Base-by-base conservation (phyloP, 208 protist species). In the Acanthamoeba pearcei region DNA sequence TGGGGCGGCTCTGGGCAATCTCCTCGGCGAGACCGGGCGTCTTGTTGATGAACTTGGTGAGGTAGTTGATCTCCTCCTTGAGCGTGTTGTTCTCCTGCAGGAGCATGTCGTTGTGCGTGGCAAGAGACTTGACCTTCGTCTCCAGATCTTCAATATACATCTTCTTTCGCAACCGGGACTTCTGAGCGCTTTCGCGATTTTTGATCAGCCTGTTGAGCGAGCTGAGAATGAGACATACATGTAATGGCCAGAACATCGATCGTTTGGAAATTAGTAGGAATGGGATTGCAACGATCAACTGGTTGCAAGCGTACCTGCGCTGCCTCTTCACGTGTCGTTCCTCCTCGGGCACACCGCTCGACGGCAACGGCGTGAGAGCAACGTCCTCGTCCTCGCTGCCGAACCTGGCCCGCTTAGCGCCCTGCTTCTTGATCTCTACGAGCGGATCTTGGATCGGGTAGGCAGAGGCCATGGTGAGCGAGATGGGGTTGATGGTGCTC, bases 111-210 rank as follows among this genome's bases (percentile, higher is more conserved):
- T 91, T 91, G 55, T 91, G 85, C 35, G 57, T 42, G 9, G 91
- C 95, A 5, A 97, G 29, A 51, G 95, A 83, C 49, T 96, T 55
- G 12, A 97, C 95, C 17, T 85, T 97, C 24, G 91, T 90, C 66
- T 97, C 96, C 46, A 97, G 68, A 38, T 97, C 95, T 86, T 97
- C 91, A 66, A 97, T 95, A 22, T 97, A 97, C n/a, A 96, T 86
- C 80, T 97, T 97, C 89, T 97, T 97, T 82, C 97, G 68, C 72
- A 96, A 85, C 78, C 97, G 95, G 13, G 96, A 97, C 3, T 96
- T 83, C 94, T 97, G 97, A n/a, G 97, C 97, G 88, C 85, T 95
- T 64, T 97, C 97, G 62, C 97, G 53, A 68, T 97, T 97, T 42
- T 97, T 97, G 10, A 97, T 95, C 6, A 97, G 72, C 68, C 96